phyloP scores from a whole-genome alignment of 1,139 yeast genomes.

The Kodamaea fungicola region DNA sequence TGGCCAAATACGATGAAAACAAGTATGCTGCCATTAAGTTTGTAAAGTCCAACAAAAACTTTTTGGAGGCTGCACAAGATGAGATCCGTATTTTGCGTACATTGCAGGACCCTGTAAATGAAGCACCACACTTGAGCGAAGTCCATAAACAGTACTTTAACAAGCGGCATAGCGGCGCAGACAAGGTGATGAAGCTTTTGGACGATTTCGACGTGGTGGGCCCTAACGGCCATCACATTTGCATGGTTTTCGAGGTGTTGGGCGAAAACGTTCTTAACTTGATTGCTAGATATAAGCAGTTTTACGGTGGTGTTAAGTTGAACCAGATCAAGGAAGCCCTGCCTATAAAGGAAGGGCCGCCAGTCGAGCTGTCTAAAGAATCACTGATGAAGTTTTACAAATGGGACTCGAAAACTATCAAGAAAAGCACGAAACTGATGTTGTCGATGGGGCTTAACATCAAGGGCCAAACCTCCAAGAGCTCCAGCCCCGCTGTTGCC shows the following conservation, averaged over 20 bases:
- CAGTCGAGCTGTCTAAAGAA: not conserved
- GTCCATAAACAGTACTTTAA: conserved; percentile 8
- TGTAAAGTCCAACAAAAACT: conserved; percentile 72
- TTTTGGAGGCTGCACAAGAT: conserved; percentile 83
- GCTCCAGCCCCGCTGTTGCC: not conserved
- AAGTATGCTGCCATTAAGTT: conserved; percentile 75
- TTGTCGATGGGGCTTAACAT: conserved; percentile 23
- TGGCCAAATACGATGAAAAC: conserved; percentile 41
- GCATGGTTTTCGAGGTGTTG: conserved; percentile 85
- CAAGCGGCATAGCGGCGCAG: conserved; percentile 65
- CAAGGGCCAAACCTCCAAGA: conserved; percentile 4
- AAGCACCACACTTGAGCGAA: conserved; percentile 9
- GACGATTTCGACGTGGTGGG: conserved; percentile 70
- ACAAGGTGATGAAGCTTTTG: conserved; percentile 59
- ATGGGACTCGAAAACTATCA: conserved; percentile 20
- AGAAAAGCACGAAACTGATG: conserved; percentile 23
- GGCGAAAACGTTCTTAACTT: conserved; percentile 79
- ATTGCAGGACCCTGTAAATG: conserved; percentile 26
- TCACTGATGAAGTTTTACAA: conserved; percentile 16
- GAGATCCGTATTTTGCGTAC: conserved; percentile 66
- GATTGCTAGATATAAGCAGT: conserved; percentile 60
- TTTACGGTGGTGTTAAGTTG: conserved; percentile 7
- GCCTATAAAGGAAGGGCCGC: not conserved
- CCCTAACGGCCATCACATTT: conserved; percentile 73
- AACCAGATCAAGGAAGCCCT: not conserved